These are phyloP conservation scores for Paramecium biaurelia DNA, from an alignment of 73 alveolate genomes.

Conservation along the genomic window DNA sequence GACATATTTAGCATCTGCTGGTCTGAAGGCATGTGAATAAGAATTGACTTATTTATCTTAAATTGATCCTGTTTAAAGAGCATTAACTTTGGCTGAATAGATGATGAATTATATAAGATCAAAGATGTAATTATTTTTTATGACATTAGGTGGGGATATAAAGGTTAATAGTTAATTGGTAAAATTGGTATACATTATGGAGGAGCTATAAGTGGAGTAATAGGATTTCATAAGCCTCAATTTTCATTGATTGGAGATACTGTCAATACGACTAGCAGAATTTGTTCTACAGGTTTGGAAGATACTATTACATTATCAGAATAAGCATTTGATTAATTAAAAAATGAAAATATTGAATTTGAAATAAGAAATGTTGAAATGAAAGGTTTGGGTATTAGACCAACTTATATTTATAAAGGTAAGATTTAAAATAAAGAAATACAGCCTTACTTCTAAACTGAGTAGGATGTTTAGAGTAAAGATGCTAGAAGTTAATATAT, in stretches of 20 bases:
- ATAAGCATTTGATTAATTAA: slow-evolving; percentile 52
- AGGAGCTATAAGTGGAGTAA: slow-evolving; percentile 57
- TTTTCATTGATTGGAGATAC: slow-evolving; percentile 60
- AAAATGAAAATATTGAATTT: slow-evolving; percentile 12
- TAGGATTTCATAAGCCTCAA: slow-evolving; percentile 58
- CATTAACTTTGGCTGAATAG: slow-evolving; percentile 30
- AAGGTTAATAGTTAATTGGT: slow-evolving; percentile 16
- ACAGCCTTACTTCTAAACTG: neutral
- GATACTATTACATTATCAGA: slow-evolving; percentile 51
- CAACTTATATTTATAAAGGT: neutral
- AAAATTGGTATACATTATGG: slow-evolving; percentile 61
- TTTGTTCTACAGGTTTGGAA: slow-evolving; percentile 59
- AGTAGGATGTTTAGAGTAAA: neutral
- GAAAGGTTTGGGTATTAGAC: slow-evolving; percentile 38
- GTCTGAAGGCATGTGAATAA: slow-evolving; percentile 52
- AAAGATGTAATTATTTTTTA: neutral
- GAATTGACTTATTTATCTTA: slow-evolving; percentile 2
- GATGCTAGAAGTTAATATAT: neutral
- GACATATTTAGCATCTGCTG: slow-evolving; percentile 58
- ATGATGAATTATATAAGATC: neutral
- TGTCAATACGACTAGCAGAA: slow-evolving; percentile 55
- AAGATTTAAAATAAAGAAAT: neutral
- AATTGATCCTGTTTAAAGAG: slow-evolving; percentile 58
- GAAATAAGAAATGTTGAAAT: slow-evolving; percentile 8
- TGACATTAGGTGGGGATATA: neutral